Percentiles rank a stretch among this genome's conserved stretches.
These are phyloP conservation scores for Chrysosporium keratinophilum DNA, from an alignment of 2,329 filamentous ascomycete genomes.

Conservation along the genomic window DNA sequence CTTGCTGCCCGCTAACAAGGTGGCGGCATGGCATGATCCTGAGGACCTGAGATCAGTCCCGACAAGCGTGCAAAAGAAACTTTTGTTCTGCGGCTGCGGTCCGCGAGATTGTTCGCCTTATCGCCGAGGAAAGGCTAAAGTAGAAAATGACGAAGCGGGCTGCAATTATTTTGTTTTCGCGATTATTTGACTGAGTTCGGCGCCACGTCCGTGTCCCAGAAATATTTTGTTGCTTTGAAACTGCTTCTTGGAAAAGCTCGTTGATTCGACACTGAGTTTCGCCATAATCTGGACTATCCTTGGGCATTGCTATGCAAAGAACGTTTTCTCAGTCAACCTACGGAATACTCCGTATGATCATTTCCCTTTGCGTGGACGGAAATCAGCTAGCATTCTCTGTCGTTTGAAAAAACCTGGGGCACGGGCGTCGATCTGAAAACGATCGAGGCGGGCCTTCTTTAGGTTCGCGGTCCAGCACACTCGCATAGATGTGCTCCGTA, in stretches of 20 bases:
- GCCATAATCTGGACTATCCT: too few relatives aligned
- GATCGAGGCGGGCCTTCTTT: not conserved
- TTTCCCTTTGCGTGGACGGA: too few relatives aligned
- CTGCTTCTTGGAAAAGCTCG: not conserved
- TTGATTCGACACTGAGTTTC: not conserved
- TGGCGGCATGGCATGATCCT: too few relatives aligned
- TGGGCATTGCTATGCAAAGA: too few relatives aligned
- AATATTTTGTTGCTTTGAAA: not conserved
- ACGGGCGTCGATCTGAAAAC: not conserved
- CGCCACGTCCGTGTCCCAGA: not conserved
- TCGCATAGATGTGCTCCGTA: not conserved
- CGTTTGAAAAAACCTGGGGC: too few relatives aligned
- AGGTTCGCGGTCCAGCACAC: not conserved
- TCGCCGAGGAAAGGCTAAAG: conserved; percentile 2
- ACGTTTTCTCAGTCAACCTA: too few relatives aligned
- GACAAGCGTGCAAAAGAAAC: not conserved
- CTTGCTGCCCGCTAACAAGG: too few relatives aligned
- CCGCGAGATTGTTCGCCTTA: conserved; percentile 3
- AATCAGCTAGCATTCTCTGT: too few relatives aligned
- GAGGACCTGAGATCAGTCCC: too few relatives aligned
- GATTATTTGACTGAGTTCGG: not conserved
- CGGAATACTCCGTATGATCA: too few relatives aligned
- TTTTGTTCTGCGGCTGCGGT: not conserved
- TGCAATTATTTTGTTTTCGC: not conserved
- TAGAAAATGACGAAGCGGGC: not conserved